phyloP scores from a whole-genome alignment of 441 rosid species.

The Eruca vesicaria region DNA sequence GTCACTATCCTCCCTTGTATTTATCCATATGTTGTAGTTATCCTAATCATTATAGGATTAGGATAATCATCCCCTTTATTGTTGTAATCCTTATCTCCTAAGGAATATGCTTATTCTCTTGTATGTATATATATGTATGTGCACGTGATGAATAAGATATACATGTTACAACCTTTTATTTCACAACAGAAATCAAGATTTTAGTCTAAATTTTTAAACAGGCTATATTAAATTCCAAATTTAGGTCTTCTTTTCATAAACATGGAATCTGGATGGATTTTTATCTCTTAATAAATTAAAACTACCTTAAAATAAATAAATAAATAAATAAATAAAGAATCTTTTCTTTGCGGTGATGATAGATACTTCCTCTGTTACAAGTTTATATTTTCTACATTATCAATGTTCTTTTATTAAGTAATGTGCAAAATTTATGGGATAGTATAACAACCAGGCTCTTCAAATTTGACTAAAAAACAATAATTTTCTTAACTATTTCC shows the following conservation, averaged over 20 bases:
- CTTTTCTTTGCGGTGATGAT: neutral
- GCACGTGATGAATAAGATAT: too few relatives aligned
- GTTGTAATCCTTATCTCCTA: too few relatives aligned
- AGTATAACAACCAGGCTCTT: neutral
- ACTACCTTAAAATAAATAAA: neutral
- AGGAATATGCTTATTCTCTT: too few relatives aligned
- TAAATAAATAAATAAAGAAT: neutral
- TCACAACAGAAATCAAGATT: neutral
- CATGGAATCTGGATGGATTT: neutral
- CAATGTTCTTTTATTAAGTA: too few relatives aligned
- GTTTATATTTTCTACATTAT: too few relatives aligned
- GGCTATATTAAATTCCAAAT: neutral
- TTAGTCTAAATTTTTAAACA: neutral
- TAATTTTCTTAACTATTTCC: neutral
- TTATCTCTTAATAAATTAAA: neutral
- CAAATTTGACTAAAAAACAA: neutral
- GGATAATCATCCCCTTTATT: too few relatives aligned
- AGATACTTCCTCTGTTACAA: too few relatives aligned
- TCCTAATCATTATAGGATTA: too few relatives aligned
- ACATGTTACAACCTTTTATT: too few relatives aligned
- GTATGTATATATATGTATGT: too few relatives aligned
- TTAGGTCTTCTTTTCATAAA: neutral
- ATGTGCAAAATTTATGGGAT: neutral
- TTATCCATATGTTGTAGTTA: too few relatives aligned
- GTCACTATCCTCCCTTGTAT: too few relatives aligned